phyloP scores from a whole-genome alignment of 2,329 filamentous ascomycete genomes.

The Cyphellophora attinorum region DNA sequence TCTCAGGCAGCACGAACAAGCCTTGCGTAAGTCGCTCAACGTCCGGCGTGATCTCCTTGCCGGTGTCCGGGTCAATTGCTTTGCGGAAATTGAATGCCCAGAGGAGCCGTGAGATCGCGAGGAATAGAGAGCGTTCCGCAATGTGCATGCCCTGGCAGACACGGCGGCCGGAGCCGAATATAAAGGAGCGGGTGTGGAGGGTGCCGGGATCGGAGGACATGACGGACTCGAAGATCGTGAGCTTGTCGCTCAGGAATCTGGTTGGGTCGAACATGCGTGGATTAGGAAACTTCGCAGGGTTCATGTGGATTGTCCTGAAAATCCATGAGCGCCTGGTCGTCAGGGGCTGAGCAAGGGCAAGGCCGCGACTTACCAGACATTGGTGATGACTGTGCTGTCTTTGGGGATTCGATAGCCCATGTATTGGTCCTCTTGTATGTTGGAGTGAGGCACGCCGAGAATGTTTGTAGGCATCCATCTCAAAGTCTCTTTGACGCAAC shows the following conservation, averaged over 20 bases:
- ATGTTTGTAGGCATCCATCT: slow-evolving; percentile 40
- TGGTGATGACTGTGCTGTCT: slow-evolving; percentile 13
- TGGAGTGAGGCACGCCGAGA: slow-evolving; percentile 14
- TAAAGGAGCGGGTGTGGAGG: slow-evolving; percentile 17
- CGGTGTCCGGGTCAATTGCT: slow-evolving; percentile 4
- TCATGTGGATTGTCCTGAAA: slow-evolving; percentile 18
- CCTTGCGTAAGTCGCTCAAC: slow-evolving; percentile 4
- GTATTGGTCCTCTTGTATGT: slow-evolving; percentile 15
- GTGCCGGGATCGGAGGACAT: slow-evolving; percentile 19
- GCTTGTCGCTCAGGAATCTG: slow-evolving; percentile 20
- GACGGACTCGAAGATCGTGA: slow-evolving; percentile 23
- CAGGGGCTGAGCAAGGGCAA: neutral
- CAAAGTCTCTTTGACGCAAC: slow-evolving; percentile 46
- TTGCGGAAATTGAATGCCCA: slow-evolving; percentile 23
- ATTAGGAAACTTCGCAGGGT: slow-evolving; percentile 18
- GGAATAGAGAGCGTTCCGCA: slow-evolving; percentile 22
- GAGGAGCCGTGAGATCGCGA: slow-evolving; percentile 19
- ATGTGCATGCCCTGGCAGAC: slow-evolving; percentile 25
- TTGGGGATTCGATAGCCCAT: slow-evolving; percentile 16
- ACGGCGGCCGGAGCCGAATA: slow-evolving; percentile 23
- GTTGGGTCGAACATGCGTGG: slow-evolving; percentile 23
- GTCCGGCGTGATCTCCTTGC: slow-evolving; percentile 10
- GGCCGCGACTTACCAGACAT: slow-evolving; percentile 13
- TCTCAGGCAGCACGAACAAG: slow-evolving; percentile 1
- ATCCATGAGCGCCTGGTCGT: slow-evolving; percentile 15